Conservation (phyloP, 225 moss, liverwort and hornwort species). For the Climacium dendroides region DNA sequence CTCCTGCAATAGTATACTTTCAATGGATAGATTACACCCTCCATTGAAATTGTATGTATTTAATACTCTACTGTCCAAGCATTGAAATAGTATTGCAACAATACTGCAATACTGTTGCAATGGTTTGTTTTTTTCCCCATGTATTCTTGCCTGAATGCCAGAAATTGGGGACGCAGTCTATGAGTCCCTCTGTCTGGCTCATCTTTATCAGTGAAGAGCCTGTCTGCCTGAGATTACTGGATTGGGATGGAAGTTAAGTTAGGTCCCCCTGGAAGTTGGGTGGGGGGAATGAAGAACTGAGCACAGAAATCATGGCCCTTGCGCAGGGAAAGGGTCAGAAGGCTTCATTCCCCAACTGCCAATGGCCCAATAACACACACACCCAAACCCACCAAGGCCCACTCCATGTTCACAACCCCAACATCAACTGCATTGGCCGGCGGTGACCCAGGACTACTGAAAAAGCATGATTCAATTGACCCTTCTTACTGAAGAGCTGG, state of each 20-base stretch:
- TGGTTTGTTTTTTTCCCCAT: too few relatives aligned
- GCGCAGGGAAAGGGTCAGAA: constrained; percentile 17
- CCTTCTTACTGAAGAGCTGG: neutral
- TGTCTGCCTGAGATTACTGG: neutral
- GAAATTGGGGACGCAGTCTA: neutral
- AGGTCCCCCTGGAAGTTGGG: neutral
- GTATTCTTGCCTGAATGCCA: neutral
- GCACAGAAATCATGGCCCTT: constrained; percentile 4
- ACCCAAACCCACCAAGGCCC: too few relatives aligned
- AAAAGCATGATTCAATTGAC: neutral
- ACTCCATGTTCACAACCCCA: neutral
- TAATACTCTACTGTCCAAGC: too few relatives aligned
- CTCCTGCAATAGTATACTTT: too few relatives aligned
- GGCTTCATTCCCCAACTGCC: neutral
- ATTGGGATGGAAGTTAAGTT: neutral
- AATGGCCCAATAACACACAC: too few relatives aligned
- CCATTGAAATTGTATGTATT: too few relatives aligned
- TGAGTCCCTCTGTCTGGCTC: neutral
- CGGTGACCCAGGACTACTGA: neutral
- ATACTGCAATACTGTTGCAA: too few relatives aligned
- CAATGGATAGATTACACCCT: too few relatives aligned
- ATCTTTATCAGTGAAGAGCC: neutral
- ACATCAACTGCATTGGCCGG: neutral
- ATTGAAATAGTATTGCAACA: too few relatives aligned
- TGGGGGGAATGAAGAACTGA: neutral